Conservation (phyloP, 192 early-diverging fungal genomes). For the Entomortierella lignicola region DNA sequence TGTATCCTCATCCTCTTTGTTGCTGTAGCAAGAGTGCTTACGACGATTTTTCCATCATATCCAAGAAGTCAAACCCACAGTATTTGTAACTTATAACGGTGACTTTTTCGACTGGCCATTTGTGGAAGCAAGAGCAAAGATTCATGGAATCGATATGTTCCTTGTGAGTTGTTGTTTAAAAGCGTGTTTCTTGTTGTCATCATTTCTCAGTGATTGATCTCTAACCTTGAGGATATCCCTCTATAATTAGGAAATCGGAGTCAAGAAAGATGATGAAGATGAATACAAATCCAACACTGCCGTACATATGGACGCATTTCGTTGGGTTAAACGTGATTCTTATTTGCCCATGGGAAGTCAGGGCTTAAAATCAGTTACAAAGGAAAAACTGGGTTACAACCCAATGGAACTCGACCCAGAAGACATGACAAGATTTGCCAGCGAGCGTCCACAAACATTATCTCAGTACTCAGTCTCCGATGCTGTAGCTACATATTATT, state of each 20-base stretch:
- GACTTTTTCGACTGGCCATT: slow-evolving; percentile 99
- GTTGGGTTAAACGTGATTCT: slow-evolving; percentile 98
- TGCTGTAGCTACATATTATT: slow-evolving; percentile 98
- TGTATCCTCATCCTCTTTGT: neutral
- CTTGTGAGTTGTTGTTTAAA: slow-evolving; percentile 57
- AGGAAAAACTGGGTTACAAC: slow-evolving; percentile 95
- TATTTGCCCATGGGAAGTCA: slow-evolving; percentile 98
- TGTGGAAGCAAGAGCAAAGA: slow-evolving; percentile 84
- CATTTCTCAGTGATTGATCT: too few species aligned
- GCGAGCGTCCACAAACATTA: slow-evolving; percentile 90
- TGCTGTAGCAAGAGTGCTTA: slow-evolving; percentile 69
- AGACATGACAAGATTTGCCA: slow-evolving; percentile 96
- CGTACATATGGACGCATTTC: slow-evolving; percentile 96
- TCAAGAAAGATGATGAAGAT: slow-evolving; percentile 75
- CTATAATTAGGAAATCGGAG: slow-evolving; percentile 83
- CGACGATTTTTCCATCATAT: slow-evolving; percentile 95
- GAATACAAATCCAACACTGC: slow-evolving; percentile 91
- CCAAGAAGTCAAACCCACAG: slow-evolving; percentile 80
- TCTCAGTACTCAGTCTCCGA: slow-evolving; percentile 99
- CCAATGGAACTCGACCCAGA: slow-evolving; percentile 99
- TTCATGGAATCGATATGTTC: slow-evolving; percentile 88
- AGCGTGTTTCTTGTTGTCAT: neutral
- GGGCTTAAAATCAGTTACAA: slow-evolving; percentile 96
- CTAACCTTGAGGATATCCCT: too few species aligned
- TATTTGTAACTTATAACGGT: slow-evolving; percentile 98